phyloP scores from a whole-genome alignment of 352 stramenopile species.

The Globisporangium abappressorium region DNA sequence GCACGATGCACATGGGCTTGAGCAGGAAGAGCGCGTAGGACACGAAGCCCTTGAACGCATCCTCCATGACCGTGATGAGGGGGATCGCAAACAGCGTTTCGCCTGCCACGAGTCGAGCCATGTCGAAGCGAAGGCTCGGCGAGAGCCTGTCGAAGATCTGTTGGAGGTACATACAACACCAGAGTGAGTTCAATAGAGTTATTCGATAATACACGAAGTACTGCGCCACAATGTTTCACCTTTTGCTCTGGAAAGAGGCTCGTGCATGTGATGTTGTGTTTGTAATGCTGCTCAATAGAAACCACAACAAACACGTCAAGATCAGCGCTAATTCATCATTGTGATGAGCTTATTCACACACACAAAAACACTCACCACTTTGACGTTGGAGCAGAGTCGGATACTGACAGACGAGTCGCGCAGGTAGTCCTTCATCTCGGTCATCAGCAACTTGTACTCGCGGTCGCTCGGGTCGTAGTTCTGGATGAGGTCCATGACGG shows the following conservation, averaged over 20 bases:
- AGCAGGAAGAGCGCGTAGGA: constrained; percentile 82
- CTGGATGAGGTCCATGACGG: constrained; percentile 77
- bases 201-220: not conserved
- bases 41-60: constrained; percentile 88
- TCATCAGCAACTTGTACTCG: constrained; percentile 74
- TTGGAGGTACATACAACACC: not conserved
- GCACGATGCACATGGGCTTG: constrained; percentile 68
- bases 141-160: constrained; percentile 83
- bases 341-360: not conserved
- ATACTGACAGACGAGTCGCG: constrained; percentile 54
- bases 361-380: constrained; percentile 33
- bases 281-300: constrained; percentile 49
- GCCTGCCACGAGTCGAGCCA: constrained; percentile 69
- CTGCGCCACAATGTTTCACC: constrained; percentile 23
- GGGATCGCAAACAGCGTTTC: constrained; percentile 79
- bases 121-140: constrained; percentile 77
- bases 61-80: constrained; percentile 84
- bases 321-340: constrained; percentile 6
- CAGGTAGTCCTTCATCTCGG: constrained; percentile 86
- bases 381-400: constrained; percentile 65
- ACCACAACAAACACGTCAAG: not conserved
- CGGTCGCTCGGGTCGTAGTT: constrained; percentile 77
- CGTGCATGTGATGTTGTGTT: constrained; percentile 61
- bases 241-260: constrained; percentile 83
- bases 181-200: no score